Conservation (phyloP, 176 grass and related monocot genomes). For the Musa itinerans region DNA sequence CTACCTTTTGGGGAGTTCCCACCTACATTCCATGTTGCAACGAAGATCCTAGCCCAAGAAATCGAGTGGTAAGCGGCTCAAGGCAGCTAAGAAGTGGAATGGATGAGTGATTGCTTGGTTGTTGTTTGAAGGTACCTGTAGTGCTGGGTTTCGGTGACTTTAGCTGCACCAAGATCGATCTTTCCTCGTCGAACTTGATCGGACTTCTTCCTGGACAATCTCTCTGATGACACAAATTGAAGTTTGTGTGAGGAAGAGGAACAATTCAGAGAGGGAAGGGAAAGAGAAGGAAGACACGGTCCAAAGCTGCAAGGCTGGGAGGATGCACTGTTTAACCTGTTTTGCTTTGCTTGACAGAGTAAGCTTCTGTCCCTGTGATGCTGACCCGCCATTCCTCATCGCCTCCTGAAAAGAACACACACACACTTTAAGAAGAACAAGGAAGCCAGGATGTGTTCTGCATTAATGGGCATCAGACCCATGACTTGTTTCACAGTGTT, state of each 20-base stretch:
- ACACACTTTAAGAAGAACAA: not conserved
- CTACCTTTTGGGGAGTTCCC: slow-evolving; percentile 64
- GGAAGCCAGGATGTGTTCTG: slow-evolving; percentile 21
- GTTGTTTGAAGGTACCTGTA: slow-evolving; percentile 31
- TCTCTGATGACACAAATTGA: not conserved
- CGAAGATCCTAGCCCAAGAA: slow-evolving; percentile 54
- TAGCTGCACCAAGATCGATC: slow-evolving; percentile 39
- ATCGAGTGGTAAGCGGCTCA: not conserved
- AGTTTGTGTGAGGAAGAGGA: slow-evolving; percentile 5
- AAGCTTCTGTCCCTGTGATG: slow-evolving; percentile 62
- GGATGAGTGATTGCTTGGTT: too few relatives aligned
- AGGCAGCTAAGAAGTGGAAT: not conserved
- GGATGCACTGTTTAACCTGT: slow-evolving; percentile 42
- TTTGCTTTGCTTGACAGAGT: slow-evolving; percentile 64
- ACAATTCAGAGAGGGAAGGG: slow-evolving; percentile 23
- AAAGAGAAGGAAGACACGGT: slow-evolving; percentile 4
- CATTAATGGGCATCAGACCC: slow-evolving; percentile 1
- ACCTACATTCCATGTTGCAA: slow-evolving; percentile 91
- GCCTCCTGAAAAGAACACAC: slow-evolving; percentile 6
- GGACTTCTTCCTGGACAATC: not conserved
- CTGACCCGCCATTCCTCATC: slow-evolving; percentile 38
- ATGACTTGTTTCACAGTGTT: slow-evolving; percentile 6
- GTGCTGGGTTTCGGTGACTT: slow-evolving; percentile 58
- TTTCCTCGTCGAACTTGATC: slow-evolving; percentile 25
- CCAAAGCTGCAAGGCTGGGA: not conserved